Evolutionary conservation across 169 alveolate species (phyloP).

Genomic region (Cryptosporidium tyzzeri): DNA sequence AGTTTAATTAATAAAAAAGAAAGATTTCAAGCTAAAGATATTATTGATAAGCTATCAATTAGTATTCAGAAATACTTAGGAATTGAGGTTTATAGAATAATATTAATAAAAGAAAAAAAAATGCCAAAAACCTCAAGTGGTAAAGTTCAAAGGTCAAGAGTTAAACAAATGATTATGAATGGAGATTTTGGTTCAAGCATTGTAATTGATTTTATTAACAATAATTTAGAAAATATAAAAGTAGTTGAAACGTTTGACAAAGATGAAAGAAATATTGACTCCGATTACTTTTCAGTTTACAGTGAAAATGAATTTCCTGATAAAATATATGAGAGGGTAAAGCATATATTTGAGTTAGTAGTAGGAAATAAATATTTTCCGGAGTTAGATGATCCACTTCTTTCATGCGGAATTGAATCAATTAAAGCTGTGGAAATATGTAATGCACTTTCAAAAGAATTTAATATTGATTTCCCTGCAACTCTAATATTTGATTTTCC

Average conservation of each 20-base stretch:
- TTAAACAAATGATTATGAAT: constrained; percentile 48
- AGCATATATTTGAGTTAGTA: constrained; percentile 24
- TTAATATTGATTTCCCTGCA: constrained; percentile 78
- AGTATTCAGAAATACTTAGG: constrained; percentile 22
- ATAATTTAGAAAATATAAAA: background rate
- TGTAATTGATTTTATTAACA: background rate
- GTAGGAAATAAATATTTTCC: constrained; percentile 50
- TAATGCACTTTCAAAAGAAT: constrained; percentile 80
- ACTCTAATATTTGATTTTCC: constrained; percentile 80
- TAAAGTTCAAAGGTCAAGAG: constrained; percentile 74
- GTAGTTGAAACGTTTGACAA: background rate
- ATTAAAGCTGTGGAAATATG: constrained; percentile 87
- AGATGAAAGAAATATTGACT: constrained; percentile 8
- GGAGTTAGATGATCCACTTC: constrained; percentile 79
- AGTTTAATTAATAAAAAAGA: constrained; percentile 30
- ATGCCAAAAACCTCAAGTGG: constrained; percentile 80
- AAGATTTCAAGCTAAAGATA: background rate
- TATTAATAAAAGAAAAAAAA: constrained; percentile 40
- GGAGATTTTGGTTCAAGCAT: constrained; percentile 37
- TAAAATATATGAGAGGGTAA: constrained; percentile 20
- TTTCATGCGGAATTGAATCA: constrained; percentile 85
- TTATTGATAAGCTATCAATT: background rate
- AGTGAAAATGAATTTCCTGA: constrained; percentile 41
- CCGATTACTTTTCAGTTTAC: constrained; percentile 48
- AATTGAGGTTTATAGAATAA: constrained; percentile 20